Evolutionary conservation across 2,329 filamentous ascomycete species (phyloP).

Genomic region (Fusarium sp.): DNA sequence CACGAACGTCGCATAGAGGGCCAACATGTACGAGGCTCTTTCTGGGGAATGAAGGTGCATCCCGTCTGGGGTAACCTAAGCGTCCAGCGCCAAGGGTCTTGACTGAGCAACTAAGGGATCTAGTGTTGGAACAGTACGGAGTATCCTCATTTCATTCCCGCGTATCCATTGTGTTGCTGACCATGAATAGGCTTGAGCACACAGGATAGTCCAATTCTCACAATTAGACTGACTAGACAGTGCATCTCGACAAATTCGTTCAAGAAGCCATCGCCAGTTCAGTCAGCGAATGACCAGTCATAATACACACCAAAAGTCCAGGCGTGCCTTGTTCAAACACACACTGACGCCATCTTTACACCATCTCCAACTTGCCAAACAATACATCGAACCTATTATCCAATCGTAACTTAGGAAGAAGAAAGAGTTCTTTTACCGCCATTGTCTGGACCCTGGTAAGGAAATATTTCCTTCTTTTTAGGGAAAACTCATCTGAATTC

Average conservation of each 20-base stretch:
- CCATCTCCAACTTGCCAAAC: conserved; percentile 19
- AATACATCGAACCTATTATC: background rate
- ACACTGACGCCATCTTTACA: conserved; percentile 35
- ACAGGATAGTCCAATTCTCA: background rate
- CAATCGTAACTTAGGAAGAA: background rate
- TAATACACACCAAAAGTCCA: background rate
- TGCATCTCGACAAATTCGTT: background rate
- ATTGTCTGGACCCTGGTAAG: conserved; percentile 3
- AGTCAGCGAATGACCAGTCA: background rate
- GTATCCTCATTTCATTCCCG: conserved; percentile 1
- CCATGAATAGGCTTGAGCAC: background rate
- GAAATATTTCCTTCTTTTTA: conserved; percentile 4
- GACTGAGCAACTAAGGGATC: conserved; percentile 3
- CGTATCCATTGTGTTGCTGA: background rate
- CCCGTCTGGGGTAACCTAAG: conserved; percentile 40
- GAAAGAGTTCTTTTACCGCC: background rate
- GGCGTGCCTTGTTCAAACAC: conserved; percentile 6
- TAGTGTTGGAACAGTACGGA: conserved; percentile 5
- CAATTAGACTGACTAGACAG: background rate
- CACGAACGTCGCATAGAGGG: conserved; percentile 19
- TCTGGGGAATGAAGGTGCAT: conserved; percentile 29
- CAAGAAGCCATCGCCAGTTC: background rate
- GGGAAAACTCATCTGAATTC: background rate
- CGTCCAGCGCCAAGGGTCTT: conserved; percentile 22
- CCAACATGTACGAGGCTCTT: conserved; percentile 24